These are phyloP conservation scores for Echites panduratus DNA, from an alignment of 257 asterid genomes.

Conservation along the genomic window DNA sequence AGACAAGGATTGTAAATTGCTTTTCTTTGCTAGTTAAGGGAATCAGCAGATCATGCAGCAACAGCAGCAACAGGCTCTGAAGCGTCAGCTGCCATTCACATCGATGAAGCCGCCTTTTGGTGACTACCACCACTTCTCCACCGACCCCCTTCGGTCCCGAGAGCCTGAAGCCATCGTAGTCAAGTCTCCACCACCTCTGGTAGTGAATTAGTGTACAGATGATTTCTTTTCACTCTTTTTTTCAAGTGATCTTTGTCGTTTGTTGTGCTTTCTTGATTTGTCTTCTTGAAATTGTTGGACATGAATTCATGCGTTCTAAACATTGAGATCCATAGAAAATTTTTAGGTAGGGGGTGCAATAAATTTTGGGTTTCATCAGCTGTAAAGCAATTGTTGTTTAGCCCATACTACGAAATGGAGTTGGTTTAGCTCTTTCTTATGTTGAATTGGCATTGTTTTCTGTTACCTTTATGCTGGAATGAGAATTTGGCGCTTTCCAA, in stretches of 20 bases:
- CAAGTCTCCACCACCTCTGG: constrained; percentile 49
- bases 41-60: constrained; percentile 41
- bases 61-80: constrained; percentile 36
- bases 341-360: neutral
- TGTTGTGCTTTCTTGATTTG: neutral
- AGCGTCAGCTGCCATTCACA: constrained; percentile 59
- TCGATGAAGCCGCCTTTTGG: constrained; percentile 67
- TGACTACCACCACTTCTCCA: constrained; percentile 65
- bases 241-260: neutral
- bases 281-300: neutral
- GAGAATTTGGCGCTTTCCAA: constrained; percentile 2
- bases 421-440: neutral
- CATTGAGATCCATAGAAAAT: constrained; percentile 1
- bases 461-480: neutral
- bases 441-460: neutral
- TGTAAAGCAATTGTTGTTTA: constrained; percentile 15
- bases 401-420: constrained; percentile 15
- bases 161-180: constrained; percentile 56
- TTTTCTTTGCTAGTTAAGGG: constrained; percentile 6
- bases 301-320: neutral
- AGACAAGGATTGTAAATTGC: neutral
- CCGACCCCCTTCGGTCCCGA: constrained; percentile 35
- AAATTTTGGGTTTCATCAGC: constrained; percentile 3
- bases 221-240: constrained; percentile 1
- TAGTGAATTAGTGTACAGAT: constrained; percentile 22